A percentile compares a stretch with the other conserved stretches of the same genome.
Evolutionary conservation across 768 basidiomycete genomes (phyloP).

Genomic region (Dentipellis fragilis): DNA sequence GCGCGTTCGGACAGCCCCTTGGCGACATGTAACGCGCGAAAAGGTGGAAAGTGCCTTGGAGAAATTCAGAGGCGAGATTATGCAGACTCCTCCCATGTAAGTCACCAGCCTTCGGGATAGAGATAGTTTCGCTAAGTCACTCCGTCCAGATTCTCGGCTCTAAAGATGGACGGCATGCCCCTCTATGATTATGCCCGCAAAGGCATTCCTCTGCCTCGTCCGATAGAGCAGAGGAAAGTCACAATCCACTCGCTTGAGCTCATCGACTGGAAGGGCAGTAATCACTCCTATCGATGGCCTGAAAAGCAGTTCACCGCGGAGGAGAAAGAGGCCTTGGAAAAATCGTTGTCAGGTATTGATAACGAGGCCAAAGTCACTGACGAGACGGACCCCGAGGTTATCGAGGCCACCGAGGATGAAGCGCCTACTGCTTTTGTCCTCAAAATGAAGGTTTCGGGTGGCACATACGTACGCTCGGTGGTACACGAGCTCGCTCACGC

Average conservation of each 20-base stretch:
- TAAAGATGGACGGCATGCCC: conserved; percentile 97
- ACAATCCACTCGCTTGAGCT: conserved; percentile 77
- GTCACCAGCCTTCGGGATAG: conserved; percentile 8
- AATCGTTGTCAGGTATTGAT: conserved; percentile 45
- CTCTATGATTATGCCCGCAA: conserved; percentile 92
- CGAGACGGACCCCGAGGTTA: conserved; percentile 22
- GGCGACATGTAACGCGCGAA: conserved; percentile 77
- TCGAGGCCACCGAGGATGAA: conserved; percentile 20
- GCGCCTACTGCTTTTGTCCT: conserved; percentile 75
- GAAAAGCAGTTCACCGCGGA: conserved; percentile 54
- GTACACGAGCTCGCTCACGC: conserved; percentile 86
- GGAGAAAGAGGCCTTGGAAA: conserved; percentile 61
- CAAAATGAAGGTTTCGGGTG: conserved; percentile 89
- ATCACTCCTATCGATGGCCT: conserved; percentile 77
- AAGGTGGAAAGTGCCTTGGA: conserved; percentile 58
- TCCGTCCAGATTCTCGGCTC: conserved; percentile 75
- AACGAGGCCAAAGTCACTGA: conserved; percentile 25
- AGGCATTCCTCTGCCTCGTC: conserved; percentile 83
- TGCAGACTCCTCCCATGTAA: conserved; percentile 89
- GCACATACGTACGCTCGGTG: conserved; percentile 94
- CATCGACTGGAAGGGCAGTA: conserved; percentile 62
- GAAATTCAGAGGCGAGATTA: conserved; percentile 77
- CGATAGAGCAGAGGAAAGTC: conserved; percentile 81
- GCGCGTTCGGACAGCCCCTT: conserved; percentile 64
- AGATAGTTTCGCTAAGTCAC: neutral